phyloP scores from a whole-genome alignment of 83 land plant species.

The Picea engelmannii region DNA sequence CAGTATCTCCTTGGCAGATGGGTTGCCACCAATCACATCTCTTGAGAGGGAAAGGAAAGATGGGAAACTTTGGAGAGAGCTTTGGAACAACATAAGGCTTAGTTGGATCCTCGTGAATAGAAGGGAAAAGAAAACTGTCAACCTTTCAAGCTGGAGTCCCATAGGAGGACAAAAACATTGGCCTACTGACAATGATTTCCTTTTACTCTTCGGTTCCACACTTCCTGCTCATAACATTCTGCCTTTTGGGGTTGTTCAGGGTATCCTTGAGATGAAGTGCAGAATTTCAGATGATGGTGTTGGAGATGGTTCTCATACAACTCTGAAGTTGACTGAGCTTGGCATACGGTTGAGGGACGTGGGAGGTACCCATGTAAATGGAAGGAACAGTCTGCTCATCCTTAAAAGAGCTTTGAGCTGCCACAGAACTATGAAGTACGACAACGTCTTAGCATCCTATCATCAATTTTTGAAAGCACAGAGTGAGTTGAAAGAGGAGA shows the following conservation, averaged over 20 bases:
- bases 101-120: slow-evolving; percentile 50
- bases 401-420: slow-evolving; percentile 26
- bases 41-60: slow-evolving; percentile 33
- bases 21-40: slow-evolving; percentile 15
- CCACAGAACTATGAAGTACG: slow-evolving; percentile 19
- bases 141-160: slow-evolving; percentile 45
- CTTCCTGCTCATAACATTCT: too few relatives aligned
- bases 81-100: slow-evolving; percentile 27
- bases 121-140: slow-evolving; percentile 27
- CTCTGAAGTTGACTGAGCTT: slow-evolving; percentile 38
- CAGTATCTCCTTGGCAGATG: slow-evolving; percentile 10
- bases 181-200: slow-evolving; percentile 44
- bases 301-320: slow-evolving; percentile 1
- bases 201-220: slow-evolving; percentile 36
- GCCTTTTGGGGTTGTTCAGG: slow-evolving; percentile 22
- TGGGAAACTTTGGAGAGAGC: slow-evolving; percentile 39
- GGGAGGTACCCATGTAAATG: slow-evolving; percentile 38
- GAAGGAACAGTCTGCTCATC: slow-evolving; percentile 28
- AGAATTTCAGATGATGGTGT: neutral
- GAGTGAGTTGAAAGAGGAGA: slow-evolving; percentile 21
- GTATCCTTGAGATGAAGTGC: slow-evolving; percentile 35
- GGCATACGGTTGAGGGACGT: slow-evolving; percentile 43
- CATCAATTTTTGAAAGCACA: slow-evolving; percentile 16
- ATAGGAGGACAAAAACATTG: slow-evolving; percentile 44
- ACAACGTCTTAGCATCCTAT: slow-evolving; percentile 19